A percentile compares a stretch with the other conserved stretches of the same genome.
Evolutionary conservation across 768 basidiomycete species (phyloP).

Genomic region (Termitomyces sp.): DNA sequence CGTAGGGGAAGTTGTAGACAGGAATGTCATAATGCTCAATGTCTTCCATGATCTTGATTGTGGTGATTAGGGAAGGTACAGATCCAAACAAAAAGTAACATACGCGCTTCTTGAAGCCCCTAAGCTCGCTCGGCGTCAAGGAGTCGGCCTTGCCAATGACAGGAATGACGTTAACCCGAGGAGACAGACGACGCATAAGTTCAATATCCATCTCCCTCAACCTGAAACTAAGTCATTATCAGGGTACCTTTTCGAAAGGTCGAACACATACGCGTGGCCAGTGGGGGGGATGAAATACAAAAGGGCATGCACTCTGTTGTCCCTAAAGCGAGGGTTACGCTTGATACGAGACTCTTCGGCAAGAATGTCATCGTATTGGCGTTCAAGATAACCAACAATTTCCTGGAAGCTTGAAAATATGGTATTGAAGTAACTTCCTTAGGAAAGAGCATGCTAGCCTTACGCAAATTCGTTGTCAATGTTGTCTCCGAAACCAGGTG

Average conservation of each 20-base stretch:
- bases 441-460: conserved; percentile 26
- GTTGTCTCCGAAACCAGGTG: conserved; percentile 97
- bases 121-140: conserved; percentile 87
- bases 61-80: background rate
- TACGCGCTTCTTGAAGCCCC: conserved; percentile 93
- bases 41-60: conserved; percentile 91
- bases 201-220: conserved; percentile 99
- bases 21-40: conserved; percentile 98
- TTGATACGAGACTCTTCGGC: conserved; percentile 99
- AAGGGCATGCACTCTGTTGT: conserved; percentile 94
- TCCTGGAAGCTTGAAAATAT: conserved; percentile 75
- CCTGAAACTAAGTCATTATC: conserved; percentile 28
- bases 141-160: conserved; percentile 97
- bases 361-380: conserved; percentile 98
- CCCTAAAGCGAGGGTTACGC: conserved; percentile 98
- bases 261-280: conserved; percentile 79
- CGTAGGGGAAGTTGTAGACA: conserved; percentile 99
- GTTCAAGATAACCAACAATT: conserved; percentile 93
- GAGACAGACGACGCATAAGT: conserved; percentile 95
- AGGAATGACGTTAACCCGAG: conserved; percentile 98
- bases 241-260: background rate
- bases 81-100: conserved; percentile 15
- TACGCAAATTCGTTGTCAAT: conserved; percentile 99
- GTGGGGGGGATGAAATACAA: conserved; percentile 99
- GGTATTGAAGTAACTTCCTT: conserved; percentile 1